These are phyloP conservation scores for Cryphonectria parasitica DNA, from an alignment of 2,329 filamentous ascomycete species.

Conservation along the genomic window DNA sequence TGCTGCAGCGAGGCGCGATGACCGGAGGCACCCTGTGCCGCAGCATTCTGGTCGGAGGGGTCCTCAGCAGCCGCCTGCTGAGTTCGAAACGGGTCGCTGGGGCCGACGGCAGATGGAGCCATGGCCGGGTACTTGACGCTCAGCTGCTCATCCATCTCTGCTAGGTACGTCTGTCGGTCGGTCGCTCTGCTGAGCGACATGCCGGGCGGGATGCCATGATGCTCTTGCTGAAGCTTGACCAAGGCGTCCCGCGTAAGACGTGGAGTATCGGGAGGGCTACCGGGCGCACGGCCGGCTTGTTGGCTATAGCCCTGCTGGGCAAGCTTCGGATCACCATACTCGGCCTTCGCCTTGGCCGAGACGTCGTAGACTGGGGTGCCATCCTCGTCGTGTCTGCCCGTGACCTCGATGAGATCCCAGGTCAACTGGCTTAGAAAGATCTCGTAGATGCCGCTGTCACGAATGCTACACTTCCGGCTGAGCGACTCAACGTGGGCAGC, in stretches of 20 bases:
- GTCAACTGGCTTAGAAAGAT: constrained; percentile 46
- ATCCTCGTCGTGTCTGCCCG: constrained; percentile 39
- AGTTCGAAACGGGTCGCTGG: neutral
- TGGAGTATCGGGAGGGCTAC: neutral
- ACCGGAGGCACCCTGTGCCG: neutral
- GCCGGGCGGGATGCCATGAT: neutral
- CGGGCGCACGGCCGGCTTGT: neutral
- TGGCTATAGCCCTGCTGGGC: constrained; percentile 13
- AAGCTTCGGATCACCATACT: constrained; percentile 32
- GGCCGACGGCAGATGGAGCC: neutral
- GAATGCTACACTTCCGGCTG: constrained; percentile 47
- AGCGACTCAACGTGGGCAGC: constrained; percentile 54
- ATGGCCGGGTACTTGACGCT: neutral
- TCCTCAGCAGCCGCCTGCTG: neutral
- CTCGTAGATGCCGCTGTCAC: constrained; percentile 44
- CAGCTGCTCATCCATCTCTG: neutral
- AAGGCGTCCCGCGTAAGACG: constrained; percentile 15
- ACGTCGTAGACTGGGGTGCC: constrained; percentile 41
- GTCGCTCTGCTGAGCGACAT: neutral
- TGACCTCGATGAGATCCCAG: constrained; percentile 42
- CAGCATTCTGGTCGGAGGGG: neutral
- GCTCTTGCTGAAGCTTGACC: neutral
- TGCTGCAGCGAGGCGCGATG: neutral
- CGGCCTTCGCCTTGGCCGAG: constrained; percentile 16
- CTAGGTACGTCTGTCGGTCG: neutral